Evolutionary conservation across 176 grass and related monocot species (phyloP), one percentile per base, ranked within the genome.

Genomic region (barley (Hordeum vulgare)): DNA sequence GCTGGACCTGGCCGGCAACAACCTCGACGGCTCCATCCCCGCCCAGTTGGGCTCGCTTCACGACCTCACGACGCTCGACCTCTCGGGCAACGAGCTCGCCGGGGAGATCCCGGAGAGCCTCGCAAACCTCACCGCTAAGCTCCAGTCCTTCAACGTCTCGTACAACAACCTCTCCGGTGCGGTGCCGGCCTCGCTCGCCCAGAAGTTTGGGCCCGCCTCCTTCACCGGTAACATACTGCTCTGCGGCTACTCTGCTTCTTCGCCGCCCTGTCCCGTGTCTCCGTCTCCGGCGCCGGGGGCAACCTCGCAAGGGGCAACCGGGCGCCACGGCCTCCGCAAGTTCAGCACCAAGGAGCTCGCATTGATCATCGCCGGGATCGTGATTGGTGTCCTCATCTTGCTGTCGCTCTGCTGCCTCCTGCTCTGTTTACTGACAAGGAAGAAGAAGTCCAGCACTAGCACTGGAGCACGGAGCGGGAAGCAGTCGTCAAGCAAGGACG

Each of bases 1-100:
- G 14, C 57, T 97, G 4, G 78, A 97, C 81, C 81, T 97, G 56
- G 94, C 92, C 1, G 78, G 66, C 7, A 97, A 97, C 57, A 62
- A 1, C 1, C 66, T 97, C 13, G 11, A 56, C 21, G 92, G 90
- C 56, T 80, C 80, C 74, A 81, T 97, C 40, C 92, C 95, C 0
- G 24, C 17, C 0, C 33, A 60, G 66, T 64, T 97, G 17, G 95
- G 79, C 13, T 61, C 85, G 3, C 90, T 97, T 34, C 1, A 74
- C 1, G 67, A 86, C 53, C 90, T 97, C 61, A 88, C 79, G 75
- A 71, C 47, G 47, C 83, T 97, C 10, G 92, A 97, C 72, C 81
- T 97, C 56, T 97, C 92, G 1, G 81, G 60, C 11, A 97, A 97
- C 47, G 61, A 7, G 3, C 66, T 97, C 10, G 15, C n/a, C 17